phyloP scores from a whole-genome alignment of 139 green algal species.

The Yamagishiella unicocca region DNA sequence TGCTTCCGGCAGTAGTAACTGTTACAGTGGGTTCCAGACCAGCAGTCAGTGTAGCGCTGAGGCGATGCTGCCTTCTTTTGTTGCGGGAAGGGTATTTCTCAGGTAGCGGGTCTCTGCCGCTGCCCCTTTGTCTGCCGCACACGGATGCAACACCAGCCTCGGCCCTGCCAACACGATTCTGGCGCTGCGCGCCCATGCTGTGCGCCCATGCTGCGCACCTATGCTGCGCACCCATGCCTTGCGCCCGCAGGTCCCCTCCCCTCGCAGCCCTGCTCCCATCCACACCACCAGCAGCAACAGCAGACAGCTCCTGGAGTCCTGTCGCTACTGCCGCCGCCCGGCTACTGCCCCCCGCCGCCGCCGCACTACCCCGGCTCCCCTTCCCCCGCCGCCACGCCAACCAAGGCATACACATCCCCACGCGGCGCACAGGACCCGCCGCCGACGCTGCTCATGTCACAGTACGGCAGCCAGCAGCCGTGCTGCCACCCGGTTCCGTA shows the following conservation, averaged over 20 bases:
- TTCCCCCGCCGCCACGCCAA: not conserved
- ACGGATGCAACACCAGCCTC: not conserved
- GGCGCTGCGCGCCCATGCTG: not conserved
- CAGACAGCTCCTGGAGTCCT: not conserved
- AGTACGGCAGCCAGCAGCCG: not conserved
- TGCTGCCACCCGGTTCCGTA: not conserved
- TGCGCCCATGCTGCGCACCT: not conserved
- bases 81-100: too few relatives aligned
- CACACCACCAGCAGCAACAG: not conserved
- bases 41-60: too few relatives aligned
- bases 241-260: not conserved
- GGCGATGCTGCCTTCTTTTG: too few relatives aligned
- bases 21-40: too few relatives aligned
- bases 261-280: not conserved
- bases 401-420: constrained; percentile 12
- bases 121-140: too few relatives aligned
- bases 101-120: too few relatives aligned
- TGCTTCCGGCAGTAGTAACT: too few relatives aligned
- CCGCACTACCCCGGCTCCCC: not conserved
- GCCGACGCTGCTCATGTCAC: not conserved
- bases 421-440: not conserved
- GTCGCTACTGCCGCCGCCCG: not conserved
- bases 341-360: not conserved
- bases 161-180: not conserved
- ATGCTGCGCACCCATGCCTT: not conserved